Evolutionary conservation across 2,329 filamentous ascomycete genomes (phyloP), one percentile per base, ranked within the genome.

Genomic region (Monilinia fructigena): DNA sequence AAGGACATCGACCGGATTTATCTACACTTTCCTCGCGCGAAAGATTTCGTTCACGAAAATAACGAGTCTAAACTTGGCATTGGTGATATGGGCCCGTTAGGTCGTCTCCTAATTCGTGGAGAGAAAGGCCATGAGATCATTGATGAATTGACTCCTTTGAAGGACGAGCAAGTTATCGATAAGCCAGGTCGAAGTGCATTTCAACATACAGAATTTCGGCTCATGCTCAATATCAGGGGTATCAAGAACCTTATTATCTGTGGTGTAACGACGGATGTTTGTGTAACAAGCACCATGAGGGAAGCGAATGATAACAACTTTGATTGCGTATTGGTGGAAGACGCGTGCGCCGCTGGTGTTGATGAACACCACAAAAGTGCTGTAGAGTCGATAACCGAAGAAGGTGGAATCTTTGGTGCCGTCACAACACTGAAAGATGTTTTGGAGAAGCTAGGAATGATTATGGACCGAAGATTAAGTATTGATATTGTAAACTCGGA

Each of bases 121-220:
- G 82, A 87, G 70, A 72, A 77, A 28, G 86, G 86, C 0, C 85
- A 87, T 71, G 84, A 83, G 56, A 85, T 82, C 40, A 80, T 87
- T 23, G 76, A 80, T 10, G 84, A 77, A 65, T 65, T 77, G 2
- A 48, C 59, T 1, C 76, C 76, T 1, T 35, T 71, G 1, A 58
- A 61, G 6, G 67, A 67, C 10, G 76, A 78, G 59, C 72, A 72
- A 6, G 64, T 77, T 4, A 74, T 77, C 48, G 76, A 78, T 50
- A 77, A 78, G 61, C 76, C 76, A 1, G 76, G 76, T 1, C 70
- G 72, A 0, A 74, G 74, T 54, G 76, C 76, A 6, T 78, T 78
- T 53, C 69, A 73, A 47, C 72, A 87, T 38, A 78, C 77, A 4
- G 76, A 78, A 28, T 74, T 78, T 42, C 70, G 72, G 45, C 66